A percentile compares a stretch with the other conserved stretches of the same genome.
These are phyloP conservation scores for Oidiodendron maius DNA, from an alignment of 495 filamentous ascomycete species.

Conservation along the genomic window DNA sequence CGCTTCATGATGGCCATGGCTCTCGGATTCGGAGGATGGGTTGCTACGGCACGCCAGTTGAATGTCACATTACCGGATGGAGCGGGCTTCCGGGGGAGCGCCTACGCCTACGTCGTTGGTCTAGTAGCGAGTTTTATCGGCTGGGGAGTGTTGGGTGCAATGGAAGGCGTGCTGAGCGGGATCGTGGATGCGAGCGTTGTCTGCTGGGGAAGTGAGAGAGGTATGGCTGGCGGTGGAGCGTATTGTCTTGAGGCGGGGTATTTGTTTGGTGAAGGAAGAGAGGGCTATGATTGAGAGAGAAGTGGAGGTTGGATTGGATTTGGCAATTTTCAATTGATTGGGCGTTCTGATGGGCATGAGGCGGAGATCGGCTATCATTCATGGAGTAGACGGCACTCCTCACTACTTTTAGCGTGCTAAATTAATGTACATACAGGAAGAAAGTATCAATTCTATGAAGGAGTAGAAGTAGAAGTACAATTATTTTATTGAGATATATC, in stretches of 20 bases:
- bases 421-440: too few relatives aligned
- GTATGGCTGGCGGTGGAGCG: constrained; percentile 60
- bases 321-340: too few relatives aligned
- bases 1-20: constrained; percentile 83
- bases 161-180: constrained; percentile 86
- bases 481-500: too few relatives aligned
- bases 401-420: too few relatives aligned
- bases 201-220: constrained; percentile 87
- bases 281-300: neutral
- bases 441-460: too few relatives aligned
- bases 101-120: constrained; percentile 93
- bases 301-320: neutral
- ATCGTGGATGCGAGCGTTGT: constrained; percentile 89
- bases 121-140: constrained; percentile 88
- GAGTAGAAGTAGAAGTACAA: too few relatives aligned
- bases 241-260: constrained; percentile 85
- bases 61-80: constrained; percentile 43
- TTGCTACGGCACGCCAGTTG: constrained; percentile 77
- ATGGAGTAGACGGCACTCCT: too few relatives aligned
- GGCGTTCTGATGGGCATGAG: too few relatives aligned
- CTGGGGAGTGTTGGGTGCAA: constrained; percentile 91
- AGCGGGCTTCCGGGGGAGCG: constrained; percentile 61
- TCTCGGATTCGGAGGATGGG: constrained; percentile 94
- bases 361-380: too few relatives aligned
- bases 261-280: constrained; percentile 59